Evolutionary conservation across 2,329 filamentous ascomycete genomes (phyloP), one percentile per base, ranked within the genome.

Genomic region (Arthrobotrys sphaeroides): DNA sequence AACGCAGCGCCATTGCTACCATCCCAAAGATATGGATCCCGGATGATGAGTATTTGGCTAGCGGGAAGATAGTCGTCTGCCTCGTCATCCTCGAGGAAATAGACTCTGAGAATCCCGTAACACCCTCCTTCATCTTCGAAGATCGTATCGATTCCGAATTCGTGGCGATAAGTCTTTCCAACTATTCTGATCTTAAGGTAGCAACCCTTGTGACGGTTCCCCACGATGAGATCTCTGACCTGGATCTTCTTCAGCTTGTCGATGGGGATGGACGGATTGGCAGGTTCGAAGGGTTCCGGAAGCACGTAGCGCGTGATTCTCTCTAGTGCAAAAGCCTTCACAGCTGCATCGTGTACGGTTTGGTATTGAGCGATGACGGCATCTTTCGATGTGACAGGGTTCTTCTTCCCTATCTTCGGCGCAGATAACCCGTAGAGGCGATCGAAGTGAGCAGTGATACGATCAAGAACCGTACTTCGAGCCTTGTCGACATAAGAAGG

Each of bases 241-340:
- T 69, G 72, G 18, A 75, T 51, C 22, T 75, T 75, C 28, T 38
- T 75, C 22, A 75, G 13, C 31, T 69, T 75, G 4, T 75, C 72
- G 26, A 69, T 40, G 9, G 72, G 49, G 3, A 60, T 51, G 18
- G 33, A 36, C 7, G 55, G 49, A 33, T 69, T 75, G 12, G 72
- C 20, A 1, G 72, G 72, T n/a, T 75, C 64, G 12, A 59, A 68
- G 18, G 40, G 49, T 13, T 75, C 72, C 2, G 64, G 28, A 7
- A 75, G 43, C 12, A 69, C 10, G n/a, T 57, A 69, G 2, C 64
- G 53, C 2, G 22, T 40, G 13, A 43, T 10, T 3, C 22, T 18
- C 20, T 69, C 59, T 1, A 10, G 5, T 9, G 22, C 5, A 36
- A 45, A 38, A 9, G 12, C 13, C 4, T 38, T 20, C 4, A 42